Conservation (phyloP, 768 basidiomycete species). For the Lyophyllum atratum region DNA sequence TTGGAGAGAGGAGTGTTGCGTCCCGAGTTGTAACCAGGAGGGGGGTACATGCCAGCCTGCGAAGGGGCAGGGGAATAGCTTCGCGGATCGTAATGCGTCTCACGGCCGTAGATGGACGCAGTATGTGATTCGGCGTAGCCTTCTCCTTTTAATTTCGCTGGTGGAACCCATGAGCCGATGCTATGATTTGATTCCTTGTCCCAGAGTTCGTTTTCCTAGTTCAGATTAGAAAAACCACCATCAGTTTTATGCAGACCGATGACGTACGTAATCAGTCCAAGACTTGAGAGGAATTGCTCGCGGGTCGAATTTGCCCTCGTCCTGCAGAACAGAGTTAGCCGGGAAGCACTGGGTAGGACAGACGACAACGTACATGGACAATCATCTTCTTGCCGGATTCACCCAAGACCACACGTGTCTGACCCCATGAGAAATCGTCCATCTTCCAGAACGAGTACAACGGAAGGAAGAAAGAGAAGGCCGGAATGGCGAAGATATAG, state of each 20-base stretch:
- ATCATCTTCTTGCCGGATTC: conserved; percentile 96
- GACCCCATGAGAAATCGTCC: conserved; percentile 98
- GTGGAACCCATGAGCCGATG: conserved; percentile 91
- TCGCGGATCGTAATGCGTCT: conserved; percentile 82
- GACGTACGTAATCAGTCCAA: conserved; percentile 90
- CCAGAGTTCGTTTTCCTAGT: conserved; percentile 92
- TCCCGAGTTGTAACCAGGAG: conserved; percentile 77
- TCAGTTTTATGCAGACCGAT: neutral
- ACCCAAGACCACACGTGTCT: conserved; percentile 88
- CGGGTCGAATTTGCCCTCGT: conserved; percentile 97
- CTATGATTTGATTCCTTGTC: conserved; percentile 97
- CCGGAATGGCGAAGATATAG: conserved; percentile 93
- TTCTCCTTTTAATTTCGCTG: conserved; percentile 66
- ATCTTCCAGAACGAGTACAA: conserved; percentile 97
- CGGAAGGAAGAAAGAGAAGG: conserved; percentile 91
- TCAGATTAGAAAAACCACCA: neutral
- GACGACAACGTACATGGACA: conserved; percentile 70
- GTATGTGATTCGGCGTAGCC: conserved; percentile 79
- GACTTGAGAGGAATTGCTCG: conserved; percentile 91
- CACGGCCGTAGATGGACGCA: conserved; percentile 83
- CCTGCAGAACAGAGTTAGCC: conserved; percentile 45
- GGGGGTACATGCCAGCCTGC: conserved; percentile 59
- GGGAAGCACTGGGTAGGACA: neutral
- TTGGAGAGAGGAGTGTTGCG: conserved; percentile 69
- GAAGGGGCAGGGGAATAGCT: conserved; percentile 76